Conservation (phyloP, 2,329 filamentous ascomycete genomes). For the Alternaria sp. region DNA sequence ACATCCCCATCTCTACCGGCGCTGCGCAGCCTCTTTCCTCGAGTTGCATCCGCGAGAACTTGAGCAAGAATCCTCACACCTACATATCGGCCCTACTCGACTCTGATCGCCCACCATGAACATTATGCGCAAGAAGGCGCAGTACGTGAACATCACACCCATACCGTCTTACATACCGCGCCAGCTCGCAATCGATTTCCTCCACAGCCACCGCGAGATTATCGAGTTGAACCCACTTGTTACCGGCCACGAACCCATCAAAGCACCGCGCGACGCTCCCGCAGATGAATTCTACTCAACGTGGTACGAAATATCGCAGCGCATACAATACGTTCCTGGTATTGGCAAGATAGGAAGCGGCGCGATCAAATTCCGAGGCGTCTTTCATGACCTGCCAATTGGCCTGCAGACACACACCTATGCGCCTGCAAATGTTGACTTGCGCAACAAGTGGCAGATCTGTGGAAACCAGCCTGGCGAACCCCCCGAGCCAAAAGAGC, state of each 20-base stretch:
- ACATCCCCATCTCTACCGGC: constrained; percentile 4
- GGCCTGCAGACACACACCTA: constrained; percentile 76
- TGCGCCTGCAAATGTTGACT: constrained; percentile 70
- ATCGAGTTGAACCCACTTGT: constrained; percentile 76
- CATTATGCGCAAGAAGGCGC: constrained; percentile 65
- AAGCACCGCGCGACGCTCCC: constrained; percentile 71
- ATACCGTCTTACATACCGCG: constrained; percentile 75
- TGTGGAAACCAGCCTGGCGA: constrained; percentile 75
- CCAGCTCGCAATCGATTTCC: constrained; percentile 75
- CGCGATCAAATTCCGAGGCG: constrained; percentile 73
- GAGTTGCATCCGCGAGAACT: constrained; percentile 9
- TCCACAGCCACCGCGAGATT: constrained; percentile 74
- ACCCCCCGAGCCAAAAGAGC: constrained; percentile 67
- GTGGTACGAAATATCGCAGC: constrained; percentile 76
- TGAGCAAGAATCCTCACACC: constrained; percentile 4
- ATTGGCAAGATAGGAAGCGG: constrained; percentile 70
- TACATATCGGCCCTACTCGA: neutral
- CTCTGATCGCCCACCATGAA: constrained; percentile 30
- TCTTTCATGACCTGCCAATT: constrained; percentile 76
- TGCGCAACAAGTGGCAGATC: constrained; percentile 73
- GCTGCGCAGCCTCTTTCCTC: constrained; percentile 2
- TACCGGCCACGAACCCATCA: constrained; percentile 68
- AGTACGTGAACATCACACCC: constrained; percentile 73
- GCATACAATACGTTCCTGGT: constrained; percentile 73
- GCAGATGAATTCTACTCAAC: constrained; percentile 76